Evolutionary conservation across 2,329 filamentous ascomycete genomes (phyloP).

Genomic region (Hymenoscyphus linearis): DNA sequence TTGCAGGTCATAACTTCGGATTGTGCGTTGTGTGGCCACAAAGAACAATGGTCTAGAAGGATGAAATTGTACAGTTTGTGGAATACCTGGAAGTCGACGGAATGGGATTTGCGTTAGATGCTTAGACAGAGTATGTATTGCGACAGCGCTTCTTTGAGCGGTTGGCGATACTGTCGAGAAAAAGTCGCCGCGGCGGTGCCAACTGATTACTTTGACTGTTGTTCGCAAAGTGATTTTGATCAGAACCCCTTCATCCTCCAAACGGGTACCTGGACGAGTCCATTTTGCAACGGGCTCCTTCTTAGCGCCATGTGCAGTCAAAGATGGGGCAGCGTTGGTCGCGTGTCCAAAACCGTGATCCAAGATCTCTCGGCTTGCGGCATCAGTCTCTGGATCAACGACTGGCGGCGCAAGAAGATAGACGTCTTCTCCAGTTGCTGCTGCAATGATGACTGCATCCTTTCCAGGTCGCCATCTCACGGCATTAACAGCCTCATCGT

Average conservation of each 20-base stretch:
- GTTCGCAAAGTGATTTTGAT: constrained; percentile 76
- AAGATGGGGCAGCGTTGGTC: constrained; percentile 54
- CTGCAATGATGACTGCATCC: constrained; percentile 76
- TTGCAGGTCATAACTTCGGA: constrained; percentile 90
- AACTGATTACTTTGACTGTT: constrained; percentile 80
- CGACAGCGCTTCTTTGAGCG: constrained; percentile 73
- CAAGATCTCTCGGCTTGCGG: constrained; percentile 68
- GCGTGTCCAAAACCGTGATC: constrained; percentile 93
- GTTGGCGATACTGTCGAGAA: constrained; percentile 84
- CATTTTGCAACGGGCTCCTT: constrained; percentile 78
- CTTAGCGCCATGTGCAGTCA: constrained; percentile 48
- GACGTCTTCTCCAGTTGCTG: constrained; percentile 76
- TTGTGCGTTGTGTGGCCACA: constrained; percentile 87
- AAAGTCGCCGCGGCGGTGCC: constrained; percentile 93
- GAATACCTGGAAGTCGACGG: constrained; percentile 65
- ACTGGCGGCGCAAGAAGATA: constrained; percentile 76
- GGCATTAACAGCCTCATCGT: constrained; percentile 73
- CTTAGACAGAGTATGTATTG: constrained; percentile 91
- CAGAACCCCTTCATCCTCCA: constrained; percentile 74
- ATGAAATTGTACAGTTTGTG: constrained; percentile 91
- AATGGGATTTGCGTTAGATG: constrained; percentile 95
- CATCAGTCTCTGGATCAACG: constrained; percentile 67
- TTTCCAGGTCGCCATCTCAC: constrained; percentile 86
- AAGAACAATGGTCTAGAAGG: constrained; percentile 91
- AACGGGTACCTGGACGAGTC: constrained; percentile 68